Conservation (phyloP, 2,329 filamentous ascomycete genomes). For the Hymenoscyphus occultus region DNA sequence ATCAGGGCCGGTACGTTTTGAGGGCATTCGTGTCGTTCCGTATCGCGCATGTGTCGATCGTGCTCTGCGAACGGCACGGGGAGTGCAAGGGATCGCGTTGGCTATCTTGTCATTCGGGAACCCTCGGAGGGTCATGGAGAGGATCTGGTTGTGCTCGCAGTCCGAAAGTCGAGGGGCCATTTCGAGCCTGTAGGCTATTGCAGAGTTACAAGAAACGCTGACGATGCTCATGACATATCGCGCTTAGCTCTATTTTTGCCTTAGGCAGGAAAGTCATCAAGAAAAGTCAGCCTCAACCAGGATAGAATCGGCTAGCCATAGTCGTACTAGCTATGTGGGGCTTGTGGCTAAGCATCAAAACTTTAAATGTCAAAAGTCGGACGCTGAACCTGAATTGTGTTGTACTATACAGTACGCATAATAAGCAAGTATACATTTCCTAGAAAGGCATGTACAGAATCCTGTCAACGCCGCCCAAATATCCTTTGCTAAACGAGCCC, state of each 20-base stretch:
- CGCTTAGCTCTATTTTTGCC: not conserved
- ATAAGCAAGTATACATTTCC: not conserved
- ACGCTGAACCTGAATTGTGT: slow-evolving; percentile 4
- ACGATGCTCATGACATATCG: not conserved
- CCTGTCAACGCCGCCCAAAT: not conserved
- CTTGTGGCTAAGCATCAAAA: not conserved
- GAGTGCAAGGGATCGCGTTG: slow-evolving; percentile 5
- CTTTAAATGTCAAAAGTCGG: not conserved
- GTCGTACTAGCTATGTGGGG: not conserved
- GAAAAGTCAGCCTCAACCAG: not conserved
- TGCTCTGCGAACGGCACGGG: not conserved
- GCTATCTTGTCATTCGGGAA: not conserved
- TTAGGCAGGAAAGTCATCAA: not conserved
- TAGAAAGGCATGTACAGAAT: slow-evolving; percentile 1
- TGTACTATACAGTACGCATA: too few species aligned
- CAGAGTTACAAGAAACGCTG: not conserved
- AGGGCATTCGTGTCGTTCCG: not conserved
- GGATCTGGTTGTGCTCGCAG: slow-evolving; percentile 1
- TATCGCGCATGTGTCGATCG: slow-evolving; percentile 4
- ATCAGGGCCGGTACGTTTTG: slow-evolving; percentile 1
- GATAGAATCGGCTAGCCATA: not conserved
- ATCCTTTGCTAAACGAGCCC: slow-evolving; percentile 3
- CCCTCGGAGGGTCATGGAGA: slow-evolving; percentile 1
- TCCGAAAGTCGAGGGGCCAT: slow-evolving; percentile 3
- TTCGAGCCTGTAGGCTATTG: slow-evolving; percentile 3